Conservation (phyloP, 225 moss, liverwort and hornwort species). For the Anthoceros angustus region DNA sequence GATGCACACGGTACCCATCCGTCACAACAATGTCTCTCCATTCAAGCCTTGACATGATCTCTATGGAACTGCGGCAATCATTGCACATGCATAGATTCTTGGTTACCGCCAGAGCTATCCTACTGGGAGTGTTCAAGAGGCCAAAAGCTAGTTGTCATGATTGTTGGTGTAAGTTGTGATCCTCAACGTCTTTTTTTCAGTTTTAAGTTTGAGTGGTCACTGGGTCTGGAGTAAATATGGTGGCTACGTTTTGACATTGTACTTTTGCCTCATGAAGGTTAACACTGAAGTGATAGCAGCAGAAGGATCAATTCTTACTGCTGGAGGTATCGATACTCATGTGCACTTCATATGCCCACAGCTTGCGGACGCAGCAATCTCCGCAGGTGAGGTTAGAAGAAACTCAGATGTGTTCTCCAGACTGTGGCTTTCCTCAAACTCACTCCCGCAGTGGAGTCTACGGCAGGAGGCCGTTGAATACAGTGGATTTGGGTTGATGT, state of each 20-base stretch:
- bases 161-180: conserved; percentile 54
- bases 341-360: conserved; percentile 94
- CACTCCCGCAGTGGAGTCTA: not conserved
- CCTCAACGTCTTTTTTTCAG: conserved; percentile 2
- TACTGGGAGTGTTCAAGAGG: too few species aligned
- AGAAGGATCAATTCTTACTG: conserved; percentile 64
- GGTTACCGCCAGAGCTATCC: too few species aligned
- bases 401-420: not conserved
- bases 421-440: not conserved
- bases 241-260: conserved; percentile 9
- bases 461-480: too few species aligned
- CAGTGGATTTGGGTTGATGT: too few species aligned
- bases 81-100: too few species aligned
- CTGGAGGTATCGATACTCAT: conserved; percentile 77
- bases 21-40: too few species aligned
- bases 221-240: too few species aligned
- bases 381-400: conserved; percentile 27
- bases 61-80: too few species aligned
- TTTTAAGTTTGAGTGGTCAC: not conserved
- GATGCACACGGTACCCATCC: too few species aligned
- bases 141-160: too few species aligned
- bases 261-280: conserved; percentile 23
- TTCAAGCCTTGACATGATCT: too few species aligned
- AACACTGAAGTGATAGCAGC: conserved; percentile 76
- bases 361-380: conserved; percentile 59